Conservation (phyloP, 2,329 filamentous ascomycete genomes). For the Fusarium scirpi region DNA sequence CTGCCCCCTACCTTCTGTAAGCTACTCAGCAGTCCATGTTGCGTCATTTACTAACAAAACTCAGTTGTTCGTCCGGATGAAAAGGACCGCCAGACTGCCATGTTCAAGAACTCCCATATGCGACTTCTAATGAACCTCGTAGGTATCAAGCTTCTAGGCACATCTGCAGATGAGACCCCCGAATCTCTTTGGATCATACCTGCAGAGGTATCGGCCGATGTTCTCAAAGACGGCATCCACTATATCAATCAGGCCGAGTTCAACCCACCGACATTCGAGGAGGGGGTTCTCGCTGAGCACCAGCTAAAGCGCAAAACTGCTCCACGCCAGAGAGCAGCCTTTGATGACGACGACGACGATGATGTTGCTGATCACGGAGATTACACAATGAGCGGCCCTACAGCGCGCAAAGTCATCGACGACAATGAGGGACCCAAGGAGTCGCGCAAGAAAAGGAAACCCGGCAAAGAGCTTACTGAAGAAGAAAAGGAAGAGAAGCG, state of each 20-base stretch:
- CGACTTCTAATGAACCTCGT: slow-evolving; percentile 84
- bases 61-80: slow-evolving; percentile 72
- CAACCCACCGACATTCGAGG: slow-evolving; percentile 80
- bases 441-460: slow-evolving; percentile 59
- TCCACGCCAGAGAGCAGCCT: slow-evolving; percentile 68
- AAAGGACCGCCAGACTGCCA: slow-evolving; percentile 74
- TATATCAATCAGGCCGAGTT: slow-evolving; percentile 83
- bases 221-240: slow-evolving; percentile 76
- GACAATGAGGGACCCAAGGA: slow-evolving; percentile 67
- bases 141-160: slow-evolving; percentile 72
- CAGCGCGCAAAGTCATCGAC: slow-evolving; percentile 65
- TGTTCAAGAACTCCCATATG: slow-evolving; percentile 91
- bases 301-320: slow-evolving; percentile 80
- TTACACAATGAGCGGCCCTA: slow-evolving; percentile 78
- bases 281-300: slow-evolving; percentile 79
- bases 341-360: slow-evolving; percentile 73
- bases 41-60: slow-evolving; percentile 46
- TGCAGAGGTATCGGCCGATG: slow-evolving; percentile 69
- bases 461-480: slow-evolving; percentile 64
- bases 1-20: slow-evolving; percentile 52
- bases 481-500: slow-evolving; percentile 74
- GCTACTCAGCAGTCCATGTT: slow-evolving; percentile 14
- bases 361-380: slow-evolving; percentile 65
- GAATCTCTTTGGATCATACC: slow-evolving; percentile 86
- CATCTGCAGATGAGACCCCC: slow-evolving; percentile 73